Evolutionary conservation across 2,329 filamentous ascomycete genomes (phyloP).

Genomic region (Colletotrichum chrysophilum): DNA sequence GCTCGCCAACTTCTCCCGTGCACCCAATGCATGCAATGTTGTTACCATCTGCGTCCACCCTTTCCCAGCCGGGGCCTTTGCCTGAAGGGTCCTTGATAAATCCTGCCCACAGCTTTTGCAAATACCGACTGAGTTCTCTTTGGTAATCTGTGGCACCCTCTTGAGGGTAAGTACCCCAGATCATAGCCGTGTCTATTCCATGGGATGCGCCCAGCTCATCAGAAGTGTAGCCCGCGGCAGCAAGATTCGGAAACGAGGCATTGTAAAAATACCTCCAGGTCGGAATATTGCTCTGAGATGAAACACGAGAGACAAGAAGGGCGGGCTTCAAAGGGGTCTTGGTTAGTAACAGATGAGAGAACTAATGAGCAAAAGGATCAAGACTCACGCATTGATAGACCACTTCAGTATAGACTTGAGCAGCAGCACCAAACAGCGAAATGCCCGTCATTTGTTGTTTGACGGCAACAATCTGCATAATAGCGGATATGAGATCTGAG

Average conservation of each 20-base stretch:
- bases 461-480: background rate
- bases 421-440: background rate
- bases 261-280: constrained; percentile 16
- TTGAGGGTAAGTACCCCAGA: background rate
- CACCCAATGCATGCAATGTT: background rate
- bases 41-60: background rate
- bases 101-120: background rate
- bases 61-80: background rate
- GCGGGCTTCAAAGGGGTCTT: background rate
- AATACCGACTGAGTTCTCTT: background rate
- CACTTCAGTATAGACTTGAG: background rate
- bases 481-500: background rate
- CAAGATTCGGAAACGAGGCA: constrained; percentile 1
- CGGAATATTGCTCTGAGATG: background rate
- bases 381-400: constrained; percentile 6
- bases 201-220: background rate
- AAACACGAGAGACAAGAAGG: background rate
- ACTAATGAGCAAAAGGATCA: background rate
- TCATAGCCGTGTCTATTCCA: background rate
- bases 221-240: background rate
- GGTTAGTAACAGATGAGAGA: background rate
- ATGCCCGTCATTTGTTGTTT: background rate
- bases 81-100: constrained; percentile 3
- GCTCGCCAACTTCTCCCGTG: background rate
- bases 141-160: background rate